Percentiles rank a stretch among this genome's conserved stretches.
These are phyloP conservation scores for Cladosporium cucumerinum DNA, from an alignment of 2,329 filamentous ascomycete genomes.

Conservation along the genomic window DNA sequence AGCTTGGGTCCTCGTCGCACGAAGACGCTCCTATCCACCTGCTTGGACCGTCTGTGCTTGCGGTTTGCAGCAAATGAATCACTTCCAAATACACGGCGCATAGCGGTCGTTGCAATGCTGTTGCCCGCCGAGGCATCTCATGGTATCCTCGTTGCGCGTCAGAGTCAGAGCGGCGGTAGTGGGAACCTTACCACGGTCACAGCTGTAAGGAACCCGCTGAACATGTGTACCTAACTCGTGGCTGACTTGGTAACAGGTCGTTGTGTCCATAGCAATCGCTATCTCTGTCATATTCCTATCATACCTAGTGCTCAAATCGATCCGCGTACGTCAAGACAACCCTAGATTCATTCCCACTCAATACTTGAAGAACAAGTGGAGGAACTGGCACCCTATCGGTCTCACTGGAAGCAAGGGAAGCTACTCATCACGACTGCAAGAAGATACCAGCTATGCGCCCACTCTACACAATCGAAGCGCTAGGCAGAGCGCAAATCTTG, in stretches of 20 bases:
- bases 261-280: constrained; percentile 14
- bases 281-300: constrained; percentile 10
- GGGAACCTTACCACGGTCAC: constrained; percentile 11
- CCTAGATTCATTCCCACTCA: constrained; percentile 33
- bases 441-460: constrained; percentile 24
- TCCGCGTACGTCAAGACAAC: constrained; percentile 26
- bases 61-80: background rate
- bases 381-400: constrained; percentile 29
- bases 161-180: background rate
- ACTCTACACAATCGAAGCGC: constrained; percentile 27
- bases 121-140: constrained; percentile 1
- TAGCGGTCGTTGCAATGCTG: constrained; percentile 10
- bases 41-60: background rate
- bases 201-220: background rate
- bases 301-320: constrained; percentile 19
- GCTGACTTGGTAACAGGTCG: constrained; percentile 2
- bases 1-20: background rate
- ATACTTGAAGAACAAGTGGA: constrained; percentile 35
- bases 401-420: constrained; percentile 25
- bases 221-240: background rate
- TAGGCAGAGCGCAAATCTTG: constrained; percentile 23
- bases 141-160: constrained; percentile 2
- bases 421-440: constrained; percentile 32
- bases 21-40: background rate
- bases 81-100: background rate